phyloP scores from a whole-genome alignment of 805 yeast genomes.

The Pichia exigua region DNA sequence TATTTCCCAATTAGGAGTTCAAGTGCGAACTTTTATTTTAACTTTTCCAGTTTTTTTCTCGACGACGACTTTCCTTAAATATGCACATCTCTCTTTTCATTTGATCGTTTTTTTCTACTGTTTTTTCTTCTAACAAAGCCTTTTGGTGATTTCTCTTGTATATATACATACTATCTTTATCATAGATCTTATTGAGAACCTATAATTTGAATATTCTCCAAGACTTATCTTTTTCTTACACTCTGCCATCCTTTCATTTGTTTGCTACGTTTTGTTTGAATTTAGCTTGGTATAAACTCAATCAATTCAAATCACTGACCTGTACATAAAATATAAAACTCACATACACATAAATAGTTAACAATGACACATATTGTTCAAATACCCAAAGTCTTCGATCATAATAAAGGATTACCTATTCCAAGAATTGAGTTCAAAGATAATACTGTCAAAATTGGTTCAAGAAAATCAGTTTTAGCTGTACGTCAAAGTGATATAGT shows the following conservation, averaged over 20 bases:
- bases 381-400: conserved; percentile 10
- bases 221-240: background rate
- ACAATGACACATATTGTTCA: conserved; percentile 8
- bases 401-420: background rate
- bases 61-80: background rate
- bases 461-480: conserved; percentile 83
- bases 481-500: conserved; percentile 79
- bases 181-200: background rate
- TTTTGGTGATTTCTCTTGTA: background rate
- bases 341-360: background rate
- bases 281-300: background rate
- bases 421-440: conserved; percentile 7
- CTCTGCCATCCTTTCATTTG: background rate
- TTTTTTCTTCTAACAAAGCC: background rate
- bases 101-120: background rate
- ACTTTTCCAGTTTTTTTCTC: background rate
- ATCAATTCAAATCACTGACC: background rate
- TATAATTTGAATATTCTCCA: background rate
- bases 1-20: background rate
- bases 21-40: background rate
- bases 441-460: conserved; percentile 54
- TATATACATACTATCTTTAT: background rate
- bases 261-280: background rate
- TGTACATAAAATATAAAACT: background rate
- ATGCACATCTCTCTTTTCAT: background rate